phyloP scores from a whole-genome alignment of 2,329 filamentous ascomycete species.

The Botrytis fabae region DNA sequence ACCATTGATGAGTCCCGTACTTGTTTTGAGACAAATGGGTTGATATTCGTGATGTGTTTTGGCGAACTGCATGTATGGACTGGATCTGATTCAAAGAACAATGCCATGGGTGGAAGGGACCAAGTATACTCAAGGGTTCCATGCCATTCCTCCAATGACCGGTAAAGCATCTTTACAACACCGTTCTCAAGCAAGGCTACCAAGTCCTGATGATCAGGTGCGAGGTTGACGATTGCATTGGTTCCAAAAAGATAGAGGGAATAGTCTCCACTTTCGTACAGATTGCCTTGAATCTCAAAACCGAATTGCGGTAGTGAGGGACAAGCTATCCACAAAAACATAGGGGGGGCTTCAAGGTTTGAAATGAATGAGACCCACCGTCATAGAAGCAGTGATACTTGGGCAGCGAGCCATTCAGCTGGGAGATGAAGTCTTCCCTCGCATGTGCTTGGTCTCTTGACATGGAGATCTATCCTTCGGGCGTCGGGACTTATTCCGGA shows the following conservation, averaged over 20 bases:
- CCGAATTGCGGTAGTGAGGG: not conserved
- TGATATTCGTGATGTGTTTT: constrained; percentile 15
- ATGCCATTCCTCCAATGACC: constrained; percentile 11
- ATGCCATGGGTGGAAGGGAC: constrained; percentile 16
- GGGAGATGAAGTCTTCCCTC: not conserved
- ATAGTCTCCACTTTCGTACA: not conserved
- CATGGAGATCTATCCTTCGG: not conserved
- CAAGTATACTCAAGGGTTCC: not conserved
- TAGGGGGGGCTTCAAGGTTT: constrained; percentile 8
- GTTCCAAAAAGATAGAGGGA: constrained; percentile 10
- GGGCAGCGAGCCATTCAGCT: constrained; percentile 6
- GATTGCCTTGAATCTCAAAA: not conserved
- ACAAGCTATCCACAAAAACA: constrained; percentile 13
- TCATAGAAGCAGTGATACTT: not conserved
- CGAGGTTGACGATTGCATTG: constrained; percentile 4
- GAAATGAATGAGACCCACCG: constrained; percentile 10
- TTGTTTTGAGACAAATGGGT: constrained; percentile 16
- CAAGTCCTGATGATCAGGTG: constrained; percentile 11
- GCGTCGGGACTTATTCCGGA: not conserved
- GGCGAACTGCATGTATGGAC: not conserved
- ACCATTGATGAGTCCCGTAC: constrained; percentile 2
- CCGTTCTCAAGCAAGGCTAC: constrained; percentile 24
- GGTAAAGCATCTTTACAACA: constrained; percentile 12
- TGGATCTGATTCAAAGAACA: constrained; percentile 7
- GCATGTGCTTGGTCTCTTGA: not conserved